Evolutionary conservation across 2,329 filamentous ascomycete genomes (phyloP), one percentile per base, ranked within the genome.

Genomic region (Setomelanomma holmii): DNA sequence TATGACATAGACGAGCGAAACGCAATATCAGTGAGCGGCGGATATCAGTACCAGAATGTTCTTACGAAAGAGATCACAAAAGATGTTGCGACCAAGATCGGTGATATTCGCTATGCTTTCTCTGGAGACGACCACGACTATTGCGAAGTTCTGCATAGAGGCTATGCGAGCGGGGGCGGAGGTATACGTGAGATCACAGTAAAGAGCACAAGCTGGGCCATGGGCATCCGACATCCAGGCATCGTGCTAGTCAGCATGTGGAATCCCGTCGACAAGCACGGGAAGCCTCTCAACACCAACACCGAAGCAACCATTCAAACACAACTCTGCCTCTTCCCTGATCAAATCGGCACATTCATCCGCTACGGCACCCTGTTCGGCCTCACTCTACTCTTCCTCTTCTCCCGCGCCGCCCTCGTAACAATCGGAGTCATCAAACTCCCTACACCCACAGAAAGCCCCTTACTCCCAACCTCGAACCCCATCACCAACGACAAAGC

Each of bases 101-200:
- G 91, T 27, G 90, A 95, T 56, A 85, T 98, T 11, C 82, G 86
- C 3, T 89, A 95, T 60, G 89, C 93, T 38, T 99, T 98, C 70
- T 96, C 92, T 0, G 95, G 95, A 10, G 95, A 99, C 66, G 95
- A 99, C 69, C 95, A 99, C 77, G 95, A 99, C 77, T 97, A 98
- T 77, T 99, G 95, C 76, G 93, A 96, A 67, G 78, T 98, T 5
- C 82, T 87, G 0, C 95, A 99, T 74, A 85, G 86, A 2, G 82
- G 85, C 16, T 85, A 87, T 53, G 78, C 80, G 0, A 82, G 81
- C 4, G 84, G 82, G 21, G 84, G 88, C 24, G 81, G 80, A 42
- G 78, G 77, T 5, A 79, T 84, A 20, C 75, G 76, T 20, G 95
- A 99, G 73, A 96, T 97, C 59, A 99, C 95, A 0, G 92, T 98